Evolutionary conservation across 129 eudicot genomes (phyloP), one percentile per base, ranked within the genome.

Genomic region (Artemisia tridentata): DNA sequence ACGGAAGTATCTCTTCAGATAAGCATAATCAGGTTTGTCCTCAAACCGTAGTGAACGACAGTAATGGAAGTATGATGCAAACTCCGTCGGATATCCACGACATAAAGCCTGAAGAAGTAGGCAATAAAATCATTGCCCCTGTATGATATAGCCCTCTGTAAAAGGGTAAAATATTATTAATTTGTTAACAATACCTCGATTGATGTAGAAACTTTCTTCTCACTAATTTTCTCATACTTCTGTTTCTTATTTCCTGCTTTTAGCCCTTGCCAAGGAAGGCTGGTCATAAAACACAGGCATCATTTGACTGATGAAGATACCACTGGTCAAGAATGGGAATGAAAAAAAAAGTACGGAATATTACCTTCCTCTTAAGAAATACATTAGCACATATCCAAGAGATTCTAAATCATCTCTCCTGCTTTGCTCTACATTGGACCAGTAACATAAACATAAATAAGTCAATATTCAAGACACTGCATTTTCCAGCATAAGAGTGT

Each of bases 201-300:
- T 43, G 98, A 86, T 46, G 98, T 92, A 11, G 96, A 80, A 77
- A 88, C 95, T 79, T 92, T 88, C 65, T 75, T 92, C 70, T 92
- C 98, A 65, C 96, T 86, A 50, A 91, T 91, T 76, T 82, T 91
- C 63, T 91, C 97, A 60, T 88, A 88, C 74, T 88, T 91, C 70
- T 91, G 95, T 65, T 92, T 88, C 84, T 92, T 88, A 31, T 77
- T 92, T 78, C 81, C 81, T 54, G 81, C 81, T 78, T 78, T 78
- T 45, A 78, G 72, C 16, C 98, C 98, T 89, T 92, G 98, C 98
- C 98, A 92, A 51, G 98, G 98, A 75, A 92, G 98, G 74, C 98
- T 92, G 77, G 43, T 54, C 69, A 74, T 54, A 68, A 27, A 67
- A 38, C 43, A 74, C 41, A 79, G 1, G 72, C 18, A 74, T 83